phyloP scores from a whole-genome alignment of 495 filamentous ascomycete genomes.

The Hyaloscypha hepaticicola region DNA sequence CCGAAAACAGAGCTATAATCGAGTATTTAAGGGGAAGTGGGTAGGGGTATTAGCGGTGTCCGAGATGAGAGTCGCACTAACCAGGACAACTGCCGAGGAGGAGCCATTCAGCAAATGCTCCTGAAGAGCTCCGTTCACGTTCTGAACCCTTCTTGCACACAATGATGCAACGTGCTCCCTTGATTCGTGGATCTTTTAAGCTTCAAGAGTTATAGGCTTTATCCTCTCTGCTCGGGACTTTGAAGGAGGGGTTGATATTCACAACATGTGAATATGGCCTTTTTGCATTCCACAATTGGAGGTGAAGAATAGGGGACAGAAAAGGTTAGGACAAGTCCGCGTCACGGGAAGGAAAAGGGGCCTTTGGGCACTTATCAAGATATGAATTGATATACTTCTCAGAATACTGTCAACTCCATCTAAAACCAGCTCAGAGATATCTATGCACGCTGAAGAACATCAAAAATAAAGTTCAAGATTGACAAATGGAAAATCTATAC shows the following conservation, averaged over 20 bases:
- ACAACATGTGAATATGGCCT: not conserved
- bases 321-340: not conserved
- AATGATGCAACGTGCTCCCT: not conserved
- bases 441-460: constrained; percentile 1
- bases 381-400: not conserved
- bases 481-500: constrained; percentile 22
- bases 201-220: not conserved
- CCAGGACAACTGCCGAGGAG: not conserved
- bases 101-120: not conserved
- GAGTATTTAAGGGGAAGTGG: not conserved
- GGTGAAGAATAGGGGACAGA: too few relatives aligned
- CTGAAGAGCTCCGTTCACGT: not conserved
- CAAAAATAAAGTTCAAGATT: not conserved
- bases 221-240: not conserved
- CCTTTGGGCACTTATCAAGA: not conserved
- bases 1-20: not conserved
- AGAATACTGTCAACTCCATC: not conserved
- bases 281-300: too few relatives aligned
- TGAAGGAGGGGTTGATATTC: not conserved
- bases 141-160: not conserved
- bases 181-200: not conserved
- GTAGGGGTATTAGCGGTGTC: not conserved
- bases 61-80: not conserved
- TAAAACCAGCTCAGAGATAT: not conserved
- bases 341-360: not conserved